Evolutionary conservation across 2,329 filamentous ascomycete genomes (phyloP), one percentile per base, ranked within the genome.

Genomic region (Fusarium setosum): DNA sequence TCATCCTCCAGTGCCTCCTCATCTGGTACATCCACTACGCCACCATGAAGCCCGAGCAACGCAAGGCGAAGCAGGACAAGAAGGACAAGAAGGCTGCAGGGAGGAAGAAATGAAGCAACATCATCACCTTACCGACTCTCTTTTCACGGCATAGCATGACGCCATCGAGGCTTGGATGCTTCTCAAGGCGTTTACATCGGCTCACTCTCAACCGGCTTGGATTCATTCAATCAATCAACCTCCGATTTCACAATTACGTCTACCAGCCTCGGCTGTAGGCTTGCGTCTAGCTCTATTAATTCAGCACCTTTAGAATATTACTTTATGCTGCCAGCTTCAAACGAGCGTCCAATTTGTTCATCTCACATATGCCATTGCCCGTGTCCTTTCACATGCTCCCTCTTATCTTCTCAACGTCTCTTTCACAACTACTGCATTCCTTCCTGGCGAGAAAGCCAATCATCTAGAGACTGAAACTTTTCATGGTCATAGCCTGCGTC

Each of bases 1-100:
- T 88, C 49, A 79, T 79, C 61, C 72, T 83, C 9, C 78, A 88
- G 67, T 74, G 74, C 57, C 69, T 80, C 10, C 75, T 88, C 47
- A 75, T 85, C 53, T 87, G 83, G 83, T 87, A 82, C 76, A 88
- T 88, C 71, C 85, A 88, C 76, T 83, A 79, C 71, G 85, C 85
- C 58, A 89, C 86, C 18, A 63, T 86, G 77, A 89, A 88, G 79
- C 86, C 86, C 15, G 84, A 86, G 71, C 86, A 89, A 75, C 84
- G 79, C 73, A 86, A 84, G 75, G 83, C 83, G 71, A 85, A 85
- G 76, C 79, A 79, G 53, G 75, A 77, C 32, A 78, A 77, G 49
- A 77, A 80, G 56, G 69, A 70, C 32, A 81, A 80, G 72, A 82
- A 81, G 69, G 75, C 79, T 48, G 75, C 72, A 32, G 69, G 63